A percentile compares a stretch with the other conserved stretches of the same genome.
These are phyloP conservation scores for Penicillium expansum DNA, from an alignment of 2,329 filamentous ascomycete genomes.

Conservation along the genomic window DNA sequence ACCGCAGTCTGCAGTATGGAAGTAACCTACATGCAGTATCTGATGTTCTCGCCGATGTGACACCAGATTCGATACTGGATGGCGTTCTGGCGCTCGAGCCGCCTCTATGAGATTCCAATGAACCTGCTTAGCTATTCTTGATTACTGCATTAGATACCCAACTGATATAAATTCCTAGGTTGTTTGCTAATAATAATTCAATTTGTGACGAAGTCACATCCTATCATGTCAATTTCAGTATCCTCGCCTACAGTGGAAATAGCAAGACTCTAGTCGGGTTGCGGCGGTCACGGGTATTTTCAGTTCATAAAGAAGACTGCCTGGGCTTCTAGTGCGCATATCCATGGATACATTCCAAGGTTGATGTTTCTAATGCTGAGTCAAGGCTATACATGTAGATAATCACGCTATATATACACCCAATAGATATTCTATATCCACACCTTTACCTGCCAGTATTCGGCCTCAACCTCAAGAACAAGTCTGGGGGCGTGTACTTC, in stretches of 20 bases:
- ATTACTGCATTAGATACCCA: conserved; percentile 2
- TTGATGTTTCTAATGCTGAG: not conserved
- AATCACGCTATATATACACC: not conserved
- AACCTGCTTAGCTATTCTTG: not conserved
- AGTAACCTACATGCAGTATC: conserved; percentile 71
- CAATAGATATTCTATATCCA: not conserved
- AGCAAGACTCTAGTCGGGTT: not conserved
- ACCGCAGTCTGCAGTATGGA: conserved; percentile 91
- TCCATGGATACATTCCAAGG: too few species aligned
- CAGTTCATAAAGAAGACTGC: not conserved
- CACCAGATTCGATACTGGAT: conserved; percentile 56
- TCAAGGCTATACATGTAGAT: not conserved
- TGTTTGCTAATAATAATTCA: not conserved
- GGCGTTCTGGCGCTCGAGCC: conserved; percentile 58
- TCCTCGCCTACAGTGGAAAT: not conserved
- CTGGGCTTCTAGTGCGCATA: not conserved
- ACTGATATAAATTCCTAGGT: not conserved
- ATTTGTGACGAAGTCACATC: not conserved
- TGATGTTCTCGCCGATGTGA: conserved; percentile 60
- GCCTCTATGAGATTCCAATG: conserved; percentile 46
- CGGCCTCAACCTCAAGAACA: conserved; percentile 29
- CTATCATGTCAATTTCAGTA: not conserved
- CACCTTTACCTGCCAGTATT: conserved; percentile 5
- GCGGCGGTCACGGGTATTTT: not conserved
- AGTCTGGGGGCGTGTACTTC: conserved; percentile 28